Conservation (phyloP, 331 rosid genomes). For the Ulmus americana region DNA sequence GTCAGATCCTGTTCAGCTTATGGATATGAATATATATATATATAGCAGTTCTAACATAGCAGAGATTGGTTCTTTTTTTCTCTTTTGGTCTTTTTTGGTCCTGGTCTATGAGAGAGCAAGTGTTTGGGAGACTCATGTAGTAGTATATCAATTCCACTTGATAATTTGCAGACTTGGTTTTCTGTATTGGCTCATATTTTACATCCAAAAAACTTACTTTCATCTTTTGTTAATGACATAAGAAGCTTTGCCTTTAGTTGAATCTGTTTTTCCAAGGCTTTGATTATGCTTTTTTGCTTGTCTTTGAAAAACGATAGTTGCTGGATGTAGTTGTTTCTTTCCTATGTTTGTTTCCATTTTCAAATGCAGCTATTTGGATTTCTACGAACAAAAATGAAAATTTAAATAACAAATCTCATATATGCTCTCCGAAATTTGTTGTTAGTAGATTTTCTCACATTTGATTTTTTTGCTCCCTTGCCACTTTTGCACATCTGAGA, state of each 20-base stretch:
- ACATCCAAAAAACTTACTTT: slow-evolving; percentile 2
- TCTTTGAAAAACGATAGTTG: no score
- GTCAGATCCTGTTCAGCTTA: background rate
- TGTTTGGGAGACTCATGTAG: slow-evolving; percentile 21
- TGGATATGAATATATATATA: background rate
- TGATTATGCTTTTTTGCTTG: no score
- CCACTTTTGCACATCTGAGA: no score
- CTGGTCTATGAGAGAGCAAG: slow-evolving; percentile 17
- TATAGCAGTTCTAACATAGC: slow-evolving; percentile 8
- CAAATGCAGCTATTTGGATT: no score
- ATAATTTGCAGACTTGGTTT: background rate
- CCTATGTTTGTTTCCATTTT: no score
- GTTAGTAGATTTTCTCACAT: no score
- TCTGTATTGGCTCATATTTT: slow-evolving; percentile 9
- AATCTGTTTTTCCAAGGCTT: no score
- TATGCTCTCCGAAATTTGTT: no score
- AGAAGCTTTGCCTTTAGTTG: background rate
- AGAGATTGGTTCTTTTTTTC: background rate
- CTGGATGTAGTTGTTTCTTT: no score
- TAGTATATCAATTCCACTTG: slow-evolving; percentile 16
- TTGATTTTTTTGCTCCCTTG: no score
- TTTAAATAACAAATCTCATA: no score
- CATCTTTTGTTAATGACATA: slow-evolving; percentile 9
- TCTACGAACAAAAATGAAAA: no score
- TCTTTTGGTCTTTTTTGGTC: slow-evolving; percentile 4